These are phyloP conservation scores for Sphaerulina populicola DNA, from an alignment of 2,329 filamentous ascomycete species.

Conservation along the genomic window DNA sequence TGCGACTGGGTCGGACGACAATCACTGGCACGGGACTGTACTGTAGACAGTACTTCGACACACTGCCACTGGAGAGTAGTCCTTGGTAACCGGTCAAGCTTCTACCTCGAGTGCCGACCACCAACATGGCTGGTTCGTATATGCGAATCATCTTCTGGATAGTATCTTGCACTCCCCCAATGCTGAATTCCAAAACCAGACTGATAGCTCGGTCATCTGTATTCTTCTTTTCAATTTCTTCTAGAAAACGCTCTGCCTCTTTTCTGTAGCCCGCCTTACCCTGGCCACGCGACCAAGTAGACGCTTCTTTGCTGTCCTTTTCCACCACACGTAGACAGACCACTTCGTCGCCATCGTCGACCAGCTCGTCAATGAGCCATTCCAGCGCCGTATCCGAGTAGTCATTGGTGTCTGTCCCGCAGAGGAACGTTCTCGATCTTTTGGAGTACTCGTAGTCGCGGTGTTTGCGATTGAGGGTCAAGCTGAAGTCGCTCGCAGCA, in stretches of 20 bases:
- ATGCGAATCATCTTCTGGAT: slow-evolving; percentile 89
- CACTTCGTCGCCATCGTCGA: slow-evolving; percentile 88
- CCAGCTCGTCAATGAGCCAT: slow-evolving; percentile 84
- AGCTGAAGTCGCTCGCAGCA: slow-evolving; percentile 60
- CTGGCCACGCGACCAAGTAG: slow-evolving; percentile 35
- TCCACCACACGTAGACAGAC: slow-evolving; percentile 84
- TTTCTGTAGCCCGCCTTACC: slow-evolving; percentile 56
- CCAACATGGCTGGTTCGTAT: slow-evolving; percentile 82
- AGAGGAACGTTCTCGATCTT: slow-evolving; percentile 78
- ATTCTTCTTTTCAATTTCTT: slow-evolving; percentile 71
- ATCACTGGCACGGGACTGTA: slow-evolving; percentile 90
- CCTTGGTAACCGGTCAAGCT: slow-evolving; percentile 80
- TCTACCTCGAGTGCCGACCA: slow-evolving; percentile 80
- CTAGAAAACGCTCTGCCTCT: slow-evolving; percentile 66
- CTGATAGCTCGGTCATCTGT: slow-evolving; percentile 74
- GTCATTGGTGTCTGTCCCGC: slow-evolving; percentile 80
- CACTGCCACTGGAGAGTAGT: slow-evolving; percentile 68
- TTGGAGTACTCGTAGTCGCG: slow-evolving; percentile 74
- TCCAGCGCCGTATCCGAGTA: slow-evolving; percentile 89
- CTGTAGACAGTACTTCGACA: slow-evolving; percentile 90
- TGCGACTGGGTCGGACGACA: slow-evolving; percentile 78
- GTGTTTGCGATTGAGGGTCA: slow-evolving; percentile 79
- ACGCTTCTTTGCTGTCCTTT: slow-evolving; percentile 62
- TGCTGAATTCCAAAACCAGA: slow-evolving; percentile 74
- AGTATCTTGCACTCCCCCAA: slow-evolving; percentile 81